Evolutionary conservation across 2,329 filamentous ascomycete genomes (phyloP), one percentile per base, ranked within the genome.

Genomic region (Aspergillus brasiliensis): DNA sequence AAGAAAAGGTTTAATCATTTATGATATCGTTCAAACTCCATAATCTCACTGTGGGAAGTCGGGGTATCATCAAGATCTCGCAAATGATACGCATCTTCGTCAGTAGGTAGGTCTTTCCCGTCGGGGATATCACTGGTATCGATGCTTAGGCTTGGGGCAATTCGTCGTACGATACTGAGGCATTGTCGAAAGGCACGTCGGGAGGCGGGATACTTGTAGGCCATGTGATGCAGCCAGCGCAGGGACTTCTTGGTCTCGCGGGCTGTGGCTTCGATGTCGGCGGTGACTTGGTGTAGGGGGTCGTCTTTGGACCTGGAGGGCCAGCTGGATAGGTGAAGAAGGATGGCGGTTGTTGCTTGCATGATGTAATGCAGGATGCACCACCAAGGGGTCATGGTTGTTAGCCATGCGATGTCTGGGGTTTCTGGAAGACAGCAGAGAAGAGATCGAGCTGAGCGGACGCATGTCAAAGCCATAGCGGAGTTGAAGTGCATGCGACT

Each of bases 331-430:
- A 80, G 60, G n/a, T 74, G 73, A 3, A 80, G 70, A 15, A 80
- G 69, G 13, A 80, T 65, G 7, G 78, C 73, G 0, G 73, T 77
- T 0, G 72, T 75, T 1, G 77, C 75, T 61, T 80, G 78, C 68
- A 80, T 78, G 2, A 80, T 60, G 60, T 71, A 77, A 61, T 80
- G 77, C 0, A 81, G 67, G n/a, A 78, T 68, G 56, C 67, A 71
- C 76, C 78, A 80, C 77, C 77, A 80, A 8, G 77, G 76, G 0
- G 76, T 69, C 2, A 72, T 58, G 17, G 69, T 69, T 11, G 70
- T 69, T 2, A 81, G 61, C 60, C 75, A 76, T 21, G 67, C 34
- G 3, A 72, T 63, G 51, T 77, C 70, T 0, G 75, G 70, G 2
- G 67, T 57, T 3, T 78, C 69, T 1, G 78, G 78, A 23, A 81